phyloP scores from a whole-genome alignment of 2,329 filamentous ascomycete genomes.

The Penicillium sp. region DNA sequence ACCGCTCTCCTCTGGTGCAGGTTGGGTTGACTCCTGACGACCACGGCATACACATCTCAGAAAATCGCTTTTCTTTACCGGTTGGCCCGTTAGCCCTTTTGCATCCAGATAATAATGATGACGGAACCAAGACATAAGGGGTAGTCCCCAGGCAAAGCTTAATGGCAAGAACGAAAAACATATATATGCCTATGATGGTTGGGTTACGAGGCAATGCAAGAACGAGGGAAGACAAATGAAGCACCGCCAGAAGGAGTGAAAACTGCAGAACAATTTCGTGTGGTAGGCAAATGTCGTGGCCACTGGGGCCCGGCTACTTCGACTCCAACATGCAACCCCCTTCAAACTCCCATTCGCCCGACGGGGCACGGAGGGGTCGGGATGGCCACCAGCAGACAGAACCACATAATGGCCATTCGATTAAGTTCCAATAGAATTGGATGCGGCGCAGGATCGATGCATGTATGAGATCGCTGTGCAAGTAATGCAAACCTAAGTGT shows the following conservation, averaged over 20 bases:
- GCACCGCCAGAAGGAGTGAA: neutral
- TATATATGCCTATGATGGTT: neutral
- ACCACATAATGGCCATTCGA: neutral
- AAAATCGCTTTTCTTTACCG: neutral
- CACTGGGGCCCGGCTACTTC: neutral
- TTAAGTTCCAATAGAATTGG: neutral
- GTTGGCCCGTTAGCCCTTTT: neutral
- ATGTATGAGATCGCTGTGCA: constrained; percentile 10
- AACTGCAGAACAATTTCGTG: neutral
- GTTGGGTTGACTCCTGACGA: neutral
- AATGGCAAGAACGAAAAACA: neutral
- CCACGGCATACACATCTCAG: neutral
- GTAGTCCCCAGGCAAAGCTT: neutral
- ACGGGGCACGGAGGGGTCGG: neutral
- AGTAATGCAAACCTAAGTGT: constrained; percentile 1
- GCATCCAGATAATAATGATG: neutral
- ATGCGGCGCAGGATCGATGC: constrained; percentile 7
- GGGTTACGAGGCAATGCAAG: neutral
- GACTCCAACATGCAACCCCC: neutral
- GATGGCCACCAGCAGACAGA: neutral
- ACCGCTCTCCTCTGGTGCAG: too few species aligned
- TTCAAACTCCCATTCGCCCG: too few species aligned
- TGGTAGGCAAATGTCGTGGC: neutral
- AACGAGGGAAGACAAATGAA: neutral
- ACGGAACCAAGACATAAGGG: neutral